Percentiles rank a stretch among this genome's conserved stretches.
phyloP scores from a whole-genome alignment of 805 yeast genomes.

The Saccharomyces jurei region DNA sequence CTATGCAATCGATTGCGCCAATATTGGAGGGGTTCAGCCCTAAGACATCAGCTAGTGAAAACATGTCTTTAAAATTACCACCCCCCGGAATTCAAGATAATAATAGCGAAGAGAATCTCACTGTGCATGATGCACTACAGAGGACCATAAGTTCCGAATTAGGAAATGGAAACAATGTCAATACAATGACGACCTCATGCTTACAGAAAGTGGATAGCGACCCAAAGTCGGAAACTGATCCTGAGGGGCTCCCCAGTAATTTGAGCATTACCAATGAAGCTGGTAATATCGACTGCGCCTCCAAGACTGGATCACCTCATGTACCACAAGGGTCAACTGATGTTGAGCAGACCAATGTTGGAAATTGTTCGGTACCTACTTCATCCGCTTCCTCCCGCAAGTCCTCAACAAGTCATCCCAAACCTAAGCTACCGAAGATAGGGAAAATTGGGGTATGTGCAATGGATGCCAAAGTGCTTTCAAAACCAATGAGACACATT shows the following conservation, averaged over 20 bases:
- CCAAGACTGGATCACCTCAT: background rate
- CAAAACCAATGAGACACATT: constrained; percentile 91
- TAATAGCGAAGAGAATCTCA: constrained; percentile 18
- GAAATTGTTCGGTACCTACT: constrained; percentile 10
- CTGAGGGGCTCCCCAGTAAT: background rate
- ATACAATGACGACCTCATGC: background rate
- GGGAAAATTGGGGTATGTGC: constrained; percentile 99
- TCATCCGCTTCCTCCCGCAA: constrained; percentile 25
- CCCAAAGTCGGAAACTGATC: background rate
- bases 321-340: background rate
- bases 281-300: background rate
- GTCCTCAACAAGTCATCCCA: constrained; percentile 18
- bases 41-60: constrained; percentile 51
- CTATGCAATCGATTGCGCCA: constrained; percentile 76
- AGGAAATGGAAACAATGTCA: background rate
- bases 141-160: constrained; percentile 19
- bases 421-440: constrained; percentile 51
- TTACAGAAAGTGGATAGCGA: background rate
- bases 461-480: constrained; percentile 92
- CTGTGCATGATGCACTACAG: constrained; percentile 18
- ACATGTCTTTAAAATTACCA: constrained; percentile 31
- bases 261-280: background rate
- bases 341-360: background rate
- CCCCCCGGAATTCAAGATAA: constrained; percentile 24
- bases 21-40: constrained; percentile 68